Evolutionary conservation across 805 yeast species (phyloP).

Genomic region (Barnettozyma wickerhamii): DNA sequence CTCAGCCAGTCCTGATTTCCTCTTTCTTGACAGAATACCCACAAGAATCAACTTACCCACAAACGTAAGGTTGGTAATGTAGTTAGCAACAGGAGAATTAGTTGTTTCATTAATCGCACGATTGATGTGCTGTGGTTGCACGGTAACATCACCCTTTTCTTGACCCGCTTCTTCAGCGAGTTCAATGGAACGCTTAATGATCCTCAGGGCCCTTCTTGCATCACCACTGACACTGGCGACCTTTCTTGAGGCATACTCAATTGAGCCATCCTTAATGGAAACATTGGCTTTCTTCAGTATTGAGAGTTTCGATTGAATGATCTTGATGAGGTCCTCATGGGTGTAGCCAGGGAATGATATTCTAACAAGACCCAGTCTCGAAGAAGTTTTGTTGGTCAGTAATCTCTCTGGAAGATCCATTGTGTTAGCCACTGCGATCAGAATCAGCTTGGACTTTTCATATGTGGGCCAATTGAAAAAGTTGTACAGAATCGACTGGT

Average conservation of each 20-base stretch:
- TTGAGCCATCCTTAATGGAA: slow-evolving; percentile 60
- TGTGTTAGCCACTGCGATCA: slow-evolving; percentile 92
- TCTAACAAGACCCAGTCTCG: slow-evolving; percentile 84
- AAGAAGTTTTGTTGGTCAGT: slow-evolving; percentile 82
- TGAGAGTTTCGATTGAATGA: slow-evolving; percentile 68
- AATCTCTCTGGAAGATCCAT: slow-evolving; percentile 95
- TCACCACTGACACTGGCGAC: slow-evolving; percentile 97
- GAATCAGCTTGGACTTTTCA: slow-evolving; percentile 70
- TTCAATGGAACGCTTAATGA: slow-evolving; percentile 86
- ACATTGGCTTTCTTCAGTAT: slow-evolving; percentile 34
- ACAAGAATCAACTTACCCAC: slow-evolving; percentile 69
- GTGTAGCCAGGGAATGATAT: slow-evolving; percentile 88
- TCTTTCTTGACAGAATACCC: slow-evolving; percentile 57
- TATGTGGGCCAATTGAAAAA: slow-evolving; percentile 97
- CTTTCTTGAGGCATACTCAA: slow-evolving; percentile 87
- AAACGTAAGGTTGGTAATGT: slow-evolving; percentile 56
- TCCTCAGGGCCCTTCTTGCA: slow-evolving; percentile 86
- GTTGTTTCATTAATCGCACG: slow-evolving; percentile 78
- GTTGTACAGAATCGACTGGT: slow-evolving; percentile 87
- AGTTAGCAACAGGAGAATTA: slow-evolving; percentile 63
- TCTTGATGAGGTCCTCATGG: slow-evolving; percentile 67
- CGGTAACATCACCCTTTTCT: slow-evolving; percentile 38
- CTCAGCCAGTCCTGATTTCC: slow-evolving; percentile 69
- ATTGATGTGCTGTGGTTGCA: slow-evolving; percentile 70
- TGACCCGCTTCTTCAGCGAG: slow-evolving; percentile 42